Conservation (phyloP, 1,284 basidiomycete genomes). For the Sanghuangporus weigelae region DNA sequence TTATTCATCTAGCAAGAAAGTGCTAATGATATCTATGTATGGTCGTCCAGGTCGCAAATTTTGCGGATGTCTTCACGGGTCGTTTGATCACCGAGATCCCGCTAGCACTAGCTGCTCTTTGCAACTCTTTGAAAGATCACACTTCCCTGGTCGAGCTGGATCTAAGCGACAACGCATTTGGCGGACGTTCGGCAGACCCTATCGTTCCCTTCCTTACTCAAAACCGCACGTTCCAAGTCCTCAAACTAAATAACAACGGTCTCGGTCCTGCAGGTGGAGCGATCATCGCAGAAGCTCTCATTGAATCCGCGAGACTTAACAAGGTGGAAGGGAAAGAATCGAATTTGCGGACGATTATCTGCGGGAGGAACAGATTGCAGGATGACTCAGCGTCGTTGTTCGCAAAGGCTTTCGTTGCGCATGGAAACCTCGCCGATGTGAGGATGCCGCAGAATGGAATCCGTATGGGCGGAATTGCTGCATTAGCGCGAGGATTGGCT, state of each 20-base stretch:
- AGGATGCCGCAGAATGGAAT: conserved; percentile 98
- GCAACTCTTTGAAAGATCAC: conserved; percentile 80
- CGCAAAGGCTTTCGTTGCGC: conserved; percentile 86
- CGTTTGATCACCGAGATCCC: conserved; percentile 96
- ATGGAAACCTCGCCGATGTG: conserved; percentile 79
- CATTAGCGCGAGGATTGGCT: conserved; percentile 73
- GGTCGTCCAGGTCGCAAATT: conserved; percentile 75
- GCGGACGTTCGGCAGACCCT: conserved; percentile 91
- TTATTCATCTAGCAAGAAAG: background rate
- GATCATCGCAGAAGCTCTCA: conserved; percentile 82
- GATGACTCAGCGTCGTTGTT: conserved; percentile 82
- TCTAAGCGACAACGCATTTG: conserved; percentile 95
- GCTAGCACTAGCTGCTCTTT: conserved; percentile 82
- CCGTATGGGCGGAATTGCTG: conserved; percentile 87
- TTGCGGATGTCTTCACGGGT: conserved; percentile 97
- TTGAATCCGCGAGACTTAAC: conserved; percentile 69
- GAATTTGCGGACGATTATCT: conserved; percentile 79
- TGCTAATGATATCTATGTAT: background rate
- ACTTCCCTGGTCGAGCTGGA: conserved; percentile 83
- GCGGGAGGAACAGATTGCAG: conserved; percentile 93
- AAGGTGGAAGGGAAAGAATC: conserved; percentile 63
- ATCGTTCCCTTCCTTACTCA: conserved; percentile 86
- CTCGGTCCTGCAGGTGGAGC: conserved; percentile 89
- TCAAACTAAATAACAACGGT: conserved; percentile 96
- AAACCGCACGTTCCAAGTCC: conserved; percentile 75